Base-by-base conservation (phyloP, 139 green algal species). In the Volvox africanus region DNA sequence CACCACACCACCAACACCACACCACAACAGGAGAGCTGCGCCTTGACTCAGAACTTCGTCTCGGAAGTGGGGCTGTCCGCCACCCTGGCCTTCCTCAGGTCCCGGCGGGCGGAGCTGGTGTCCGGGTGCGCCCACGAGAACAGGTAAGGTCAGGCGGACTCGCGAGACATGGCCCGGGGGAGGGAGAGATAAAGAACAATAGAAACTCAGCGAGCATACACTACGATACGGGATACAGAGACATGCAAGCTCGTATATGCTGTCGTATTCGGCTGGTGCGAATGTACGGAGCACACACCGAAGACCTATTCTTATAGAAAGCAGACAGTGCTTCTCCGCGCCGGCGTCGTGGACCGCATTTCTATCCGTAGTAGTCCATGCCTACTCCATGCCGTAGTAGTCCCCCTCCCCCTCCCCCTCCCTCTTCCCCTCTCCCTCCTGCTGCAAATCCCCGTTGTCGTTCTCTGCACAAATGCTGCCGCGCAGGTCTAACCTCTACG, bases 1-100 rank as follows among this genome's bases (percentile, higher is more conserved):
- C n/a, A n/a, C n/a, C n/a, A n/a, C n/a, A n/a, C n/a, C n/a, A n/a
- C n/a, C n/a, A n/a, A n/a, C n/a, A n/a, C n/a, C n/a, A n/a, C n/a
- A n/a, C 65, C 65, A 33, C 44, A 24, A 3, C 68, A 84, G 83
- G 94, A 98, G 44, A 95, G 76, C 0, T 91, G 96, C 37, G 97
- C 97, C 0, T 86, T 99, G 0, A 99, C 97, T 0, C 97, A 99
- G 61, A 99, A 99, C 88, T 99, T 94, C 75, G 97, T 98, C n/a
- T 95, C 89, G 81, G 67, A 73, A 18, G 93, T 92, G 65, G 97
- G 94, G 50, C 89, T 99, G 91, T 83, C 79, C 0, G 80, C 95
- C 14, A 96, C 97, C 88, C 94, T 99, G 84, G n/a, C 61, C 20
- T 97, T 98, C 89, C 92, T 99, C 67, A 80, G 68, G 14, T 86